Percentiles rank a stretch among this genome's conserved stretches.
Conservation (phyloP, 768 basidiomycete genomes). For the Leccinum boreale region DNA sequence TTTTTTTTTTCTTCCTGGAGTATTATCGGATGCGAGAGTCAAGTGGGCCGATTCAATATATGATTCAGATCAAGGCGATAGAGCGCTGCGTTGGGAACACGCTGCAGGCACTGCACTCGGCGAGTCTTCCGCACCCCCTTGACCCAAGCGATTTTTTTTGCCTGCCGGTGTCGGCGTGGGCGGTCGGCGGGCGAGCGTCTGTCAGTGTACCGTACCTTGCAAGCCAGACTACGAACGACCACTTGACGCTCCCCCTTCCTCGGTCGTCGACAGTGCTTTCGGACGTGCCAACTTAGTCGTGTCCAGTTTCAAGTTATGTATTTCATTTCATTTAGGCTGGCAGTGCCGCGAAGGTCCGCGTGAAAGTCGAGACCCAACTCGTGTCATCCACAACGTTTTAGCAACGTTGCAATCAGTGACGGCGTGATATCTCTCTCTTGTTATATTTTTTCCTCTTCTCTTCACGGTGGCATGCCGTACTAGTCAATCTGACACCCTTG, state of each 20-base stretch:
- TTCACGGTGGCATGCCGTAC: slow-evolving; percentile 9
- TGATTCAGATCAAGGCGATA: slow-evolving; percentile 1
- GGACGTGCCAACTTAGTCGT: background rate
- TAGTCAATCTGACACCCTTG: slow-evolving; percentile 8
- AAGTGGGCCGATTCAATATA: too few species aligned
- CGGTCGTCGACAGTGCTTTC: background rate
- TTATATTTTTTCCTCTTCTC: background rate
- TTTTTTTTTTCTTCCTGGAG: background rate
- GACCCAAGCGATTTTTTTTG: slow-evolving; percentile 11
- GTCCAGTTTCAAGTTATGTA: background rate
- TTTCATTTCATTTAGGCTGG: background rate
- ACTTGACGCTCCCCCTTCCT: background rate
- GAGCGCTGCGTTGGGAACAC: slow-evolving; percentile 16
- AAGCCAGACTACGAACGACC: background rate
- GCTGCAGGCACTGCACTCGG: slow-evolving; percentile 3
- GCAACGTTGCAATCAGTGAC: slow-evolving; percentile 26
- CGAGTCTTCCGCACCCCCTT: slow-evolving; percentile 6
- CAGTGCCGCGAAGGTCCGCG: slow-evolving; percentile 3
- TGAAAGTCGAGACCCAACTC: slow-evolving; percentile 14
- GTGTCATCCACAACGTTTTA: slow-evolving; percentile 27
- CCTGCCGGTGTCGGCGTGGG: background rate
- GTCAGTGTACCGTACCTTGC: too few species aligned
- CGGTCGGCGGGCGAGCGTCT: too few species aligned
- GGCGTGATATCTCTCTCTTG: slow-evolving; percentile 6
- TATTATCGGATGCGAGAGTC: background rate